Base-by-base conservation (phyloP, 495 filamentous ascomycete genomes). In the Aspergillus leporis region DNA sequence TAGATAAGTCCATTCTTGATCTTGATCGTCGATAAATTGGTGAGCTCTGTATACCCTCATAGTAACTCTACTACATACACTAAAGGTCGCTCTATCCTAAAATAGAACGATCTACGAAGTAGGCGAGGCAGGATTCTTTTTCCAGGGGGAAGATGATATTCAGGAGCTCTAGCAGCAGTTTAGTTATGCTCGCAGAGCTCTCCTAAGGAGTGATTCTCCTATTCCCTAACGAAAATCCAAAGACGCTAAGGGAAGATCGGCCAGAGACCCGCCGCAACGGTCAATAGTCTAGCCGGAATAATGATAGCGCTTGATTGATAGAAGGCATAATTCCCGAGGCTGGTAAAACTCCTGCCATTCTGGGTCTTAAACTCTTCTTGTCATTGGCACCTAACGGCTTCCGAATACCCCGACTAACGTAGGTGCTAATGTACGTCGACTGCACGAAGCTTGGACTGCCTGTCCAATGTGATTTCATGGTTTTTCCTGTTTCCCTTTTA, bases 371-470 rank as follows among this genome's bases (percentile, higher is more conserved):
- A 23, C 21, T 45, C 22, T n/a, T 21, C 51, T 46, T 38, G 51
- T 41, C 36, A 54, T 54, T 60, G 53, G 58, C 53, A 55, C 46
- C 55, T 60, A 60, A 60, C 58, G 58, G 58, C 47, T 60, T 53
- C 58, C 58, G 58, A 53, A 36, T 52, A 50, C 19, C 34, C 40
- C 45, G 40, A 25, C 46, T 18, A 51, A 38, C 43, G 51, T 22
- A 53, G 31, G 31, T 38, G 30, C 32, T 25, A 38, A 54, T 54
- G 51, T 41, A 54, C 18, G 53, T 55, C 38, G 41, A 45, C 6
- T 45, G 41, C 41, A 45, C 43, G 43, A 47, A 47, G 43, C 43
- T 47, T 47, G 18, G 19, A 23, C 12, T n/a, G 43, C 12, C 16
- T 55, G 38, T 45, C 36, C 36, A 22, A 46, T 55, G 19, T 22